These are phyloP conservation scores for Juglanconis sp. DNA, from an alignment of 2,329 filamentous ascomycete genomes.

Conservation along the genomic window DNA sequence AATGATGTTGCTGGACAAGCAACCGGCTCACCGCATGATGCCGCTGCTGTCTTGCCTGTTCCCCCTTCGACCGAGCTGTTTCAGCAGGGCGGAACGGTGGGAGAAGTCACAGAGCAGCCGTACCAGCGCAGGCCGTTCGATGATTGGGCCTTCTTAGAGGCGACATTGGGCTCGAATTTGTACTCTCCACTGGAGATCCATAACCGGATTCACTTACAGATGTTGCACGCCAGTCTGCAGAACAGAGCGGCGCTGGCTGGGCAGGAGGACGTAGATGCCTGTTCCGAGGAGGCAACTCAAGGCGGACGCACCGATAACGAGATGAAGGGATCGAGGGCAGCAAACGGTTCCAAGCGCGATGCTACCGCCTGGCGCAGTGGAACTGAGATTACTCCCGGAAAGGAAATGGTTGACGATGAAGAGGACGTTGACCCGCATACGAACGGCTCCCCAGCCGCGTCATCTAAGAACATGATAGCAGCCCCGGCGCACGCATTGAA, in stretches of 20 bases:
- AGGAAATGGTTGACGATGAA: background rate
- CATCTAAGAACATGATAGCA: background rate
- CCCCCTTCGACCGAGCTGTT: background rate
- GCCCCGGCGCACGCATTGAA: background rate
- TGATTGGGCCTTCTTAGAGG: constrained; percentile 9
- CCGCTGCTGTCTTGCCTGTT: background rate
- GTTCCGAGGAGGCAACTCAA: background rate
- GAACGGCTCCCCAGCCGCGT: background rate
- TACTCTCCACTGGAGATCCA: constrained; percentile 14
- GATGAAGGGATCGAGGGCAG: no score
- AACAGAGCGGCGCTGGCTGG: background rate
- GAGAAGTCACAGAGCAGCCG: background rate
- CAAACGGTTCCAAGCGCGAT: no score
- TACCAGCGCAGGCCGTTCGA: background rate
- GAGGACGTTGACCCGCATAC: background rate
- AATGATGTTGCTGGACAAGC: background rate
- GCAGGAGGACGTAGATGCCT: background rate
- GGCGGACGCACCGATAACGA: no score
- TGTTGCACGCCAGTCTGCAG: background rate
- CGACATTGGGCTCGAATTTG: background rate
- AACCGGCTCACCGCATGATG: background rate
- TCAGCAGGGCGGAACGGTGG: background rate
- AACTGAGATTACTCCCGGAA: no score
- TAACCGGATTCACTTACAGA: constrained; percentile 9
- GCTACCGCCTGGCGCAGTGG: no score